Conservation (phyloP, 139 green algal species). For the Chlorella sp. region DNA sequence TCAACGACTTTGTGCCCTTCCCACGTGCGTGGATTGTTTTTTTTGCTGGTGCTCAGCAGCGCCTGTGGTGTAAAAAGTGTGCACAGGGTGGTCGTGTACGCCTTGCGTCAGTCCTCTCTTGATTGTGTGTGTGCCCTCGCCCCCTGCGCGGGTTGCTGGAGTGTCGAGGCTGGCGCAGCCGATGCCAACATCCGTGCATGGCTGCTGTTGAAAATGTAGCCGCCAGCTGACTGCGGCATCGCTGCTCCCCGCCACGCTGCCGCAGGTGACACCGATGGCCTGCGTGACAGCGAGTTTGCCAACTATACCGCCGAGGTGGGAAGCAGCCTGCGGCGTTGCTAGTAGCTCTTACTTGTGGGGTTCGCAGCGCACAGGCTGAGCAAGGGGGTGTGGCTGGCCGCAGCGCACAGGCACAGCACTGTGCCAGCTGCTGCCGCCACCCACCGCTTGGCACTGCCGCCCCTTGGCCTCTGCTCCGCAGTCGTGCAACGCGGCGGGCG, state of each 20-base stretch:
- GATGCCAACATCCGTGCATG: no score
- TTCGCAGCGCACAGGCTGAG: not conserved
- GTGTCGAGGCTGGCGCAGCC: no score
- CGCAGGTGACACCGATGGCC: conserved; percentile 5
- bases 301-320: not conserved
- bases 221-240: no score
- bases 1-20: not conserved
- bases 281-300: not conserved
- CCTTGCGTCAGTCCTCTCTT: no score
- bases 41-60: no score
- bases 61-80: no score
- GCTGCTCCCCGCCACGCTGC: not conserved
- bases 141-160: no score
- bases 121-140: no score
- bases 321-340: not conserved
- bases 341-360: not conserved
- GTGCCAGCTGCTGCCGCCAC: not conserved
- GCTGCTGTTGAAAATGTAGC: no score
- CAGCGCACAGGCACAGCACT: not conserved
- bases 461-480: not conserved
- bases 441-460: not conserved
- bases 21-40: not conserved
- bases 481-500: not conserved
- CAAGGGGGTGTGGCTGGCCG: not conserved
- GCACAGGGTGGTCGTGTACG: no score